Conservation (phyloP, 31 red algal genomes). For the Odonthalia washingtoniensis region DNA sequence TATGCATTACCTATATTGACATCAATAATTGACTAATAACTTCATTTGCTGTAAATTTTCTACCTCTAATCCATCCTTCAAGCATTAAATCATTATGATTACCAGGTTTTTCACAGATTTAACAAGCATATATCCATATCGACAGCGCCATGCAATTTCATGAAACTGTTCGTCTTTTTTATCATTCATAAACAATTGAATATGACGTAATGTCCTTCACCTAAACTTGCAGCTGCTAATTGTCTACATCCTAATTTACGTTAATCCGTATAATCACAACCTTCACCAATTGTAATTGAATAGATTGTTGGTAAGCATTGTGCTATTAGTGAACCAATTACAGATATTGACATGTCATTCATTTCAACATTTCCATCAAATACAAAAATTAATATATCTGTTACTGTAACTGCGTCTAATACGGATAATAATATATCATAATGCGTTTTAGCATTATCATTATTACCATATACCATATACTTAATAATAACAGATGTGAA, state of each 20-base stretch:
- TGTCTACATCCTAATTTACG: conserved; percentile 48
- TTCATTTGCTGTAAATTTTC: no score
- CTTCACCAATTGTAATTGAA: conserved; percentile 47
- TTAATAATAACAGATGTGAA: conserved; percentile 24
- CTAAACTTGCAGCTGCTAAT: conserved; percentile 62
- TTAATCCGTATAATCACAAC: conserved; percentile 29
- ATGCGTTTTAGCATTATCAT: no score
- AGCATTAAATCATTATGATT: no score
- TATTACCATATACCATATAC: conserved; percentile 15
- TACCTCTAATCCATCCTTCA: no score
- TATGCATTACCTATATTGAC: no score
- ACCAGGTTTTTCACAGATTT: background rate
- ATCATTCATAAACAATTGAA: conserved; percentile 19
- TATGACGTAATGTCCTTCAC: conserved; percentile 66
- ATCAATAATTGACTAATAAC: no score
- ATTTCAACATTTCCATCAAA: conserved; percentile 48
- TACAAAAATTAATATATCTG: no score
- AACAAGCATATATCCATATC: conserved; percentile 66
- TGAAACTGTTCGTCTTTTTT: background rate
- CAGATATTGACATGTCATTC: conserved; percentile 33
- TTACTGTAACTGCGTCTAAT: no score
- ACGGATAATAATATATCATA: no score
- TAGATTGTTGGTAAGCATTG: conserved; percentile 66
- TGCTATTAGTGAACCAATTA: conserved; percentile 50
- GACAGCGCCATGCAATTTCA: conserved; percentile 57